These are phyloP conservation scores for Rhizomucor pusillus DNA, from an alignment of 371 early-diverging fungal genomes.

Conservation along the genomic window DNA sequence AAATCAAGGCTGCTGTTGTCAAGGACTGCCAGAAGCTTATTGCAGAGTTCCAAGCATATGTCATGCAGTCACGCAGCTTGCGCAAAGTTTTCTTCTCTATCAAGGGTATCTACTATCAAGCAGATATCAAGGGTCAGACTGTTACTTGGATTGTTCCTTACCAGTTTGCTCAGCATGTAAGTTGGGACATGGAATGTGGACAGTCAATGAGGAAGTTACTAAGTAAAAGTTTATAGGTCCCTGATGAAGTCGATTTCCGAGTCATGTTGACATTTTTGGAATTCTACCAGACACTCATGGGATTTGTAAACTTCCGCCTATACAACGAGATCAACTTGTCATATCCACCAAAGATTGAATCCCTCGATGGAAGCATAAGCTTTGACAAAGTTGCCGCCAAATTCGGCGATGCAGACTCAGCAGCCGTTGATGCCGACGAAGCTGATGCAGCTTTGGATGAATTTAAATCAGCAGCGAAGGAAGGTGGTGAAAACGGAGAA, in stretches of 20 bases:
- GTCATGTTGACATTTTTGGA: constrained; percentile 97
- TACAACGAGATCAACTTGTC: constrained; percentile 81
- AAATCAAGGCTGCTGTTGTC: constrained; percentile 62
- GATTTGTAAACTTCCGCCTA: constrained; percentile 95
- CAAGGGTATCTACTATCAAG: constrained; percentile 99
- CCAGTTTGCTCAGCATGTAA: constrained; percentile 83
- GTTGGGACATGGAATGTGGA: constrained; percentile 1
- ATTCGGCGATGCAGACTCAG: constrained; percentile 10
- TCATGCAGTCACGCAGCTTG: constrained; percentile 75
- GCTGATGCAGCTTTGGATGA: constrained; percentile 39
- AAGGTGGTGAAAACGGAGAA: constrained; percentile 29
- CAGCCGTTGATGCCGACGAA: constrained; percentile 35
- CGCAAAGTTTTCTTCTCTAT: constrained; percentile 92
- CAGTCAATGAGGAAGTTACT: neutral
- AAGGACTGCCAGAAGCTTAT: constrained; percentile 78
- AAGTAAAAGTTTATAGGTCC: constrained; percentile 46
- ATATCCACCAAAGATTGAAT: constrained; percentile 89
- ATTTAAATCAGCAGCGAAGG: constrained; percentile 36
- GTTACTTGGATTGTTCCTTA: constrained; percentile 96
- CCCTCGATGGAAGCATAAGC: constrained; percentile 70
- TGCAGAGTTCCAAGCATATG: constrained; percentile 91
- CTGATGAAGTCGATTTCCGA: constrained; percentile 94
- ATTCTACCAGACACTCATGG: constrained; percentile 87
- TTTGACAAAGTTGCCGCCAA: constrained; percentile 44
- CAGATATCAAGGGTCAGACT: constrained; percentile 90